phyloP scores from a whole-genome alignment of 108 stramenopile species.

The Fistulifera solaris region DNA sequence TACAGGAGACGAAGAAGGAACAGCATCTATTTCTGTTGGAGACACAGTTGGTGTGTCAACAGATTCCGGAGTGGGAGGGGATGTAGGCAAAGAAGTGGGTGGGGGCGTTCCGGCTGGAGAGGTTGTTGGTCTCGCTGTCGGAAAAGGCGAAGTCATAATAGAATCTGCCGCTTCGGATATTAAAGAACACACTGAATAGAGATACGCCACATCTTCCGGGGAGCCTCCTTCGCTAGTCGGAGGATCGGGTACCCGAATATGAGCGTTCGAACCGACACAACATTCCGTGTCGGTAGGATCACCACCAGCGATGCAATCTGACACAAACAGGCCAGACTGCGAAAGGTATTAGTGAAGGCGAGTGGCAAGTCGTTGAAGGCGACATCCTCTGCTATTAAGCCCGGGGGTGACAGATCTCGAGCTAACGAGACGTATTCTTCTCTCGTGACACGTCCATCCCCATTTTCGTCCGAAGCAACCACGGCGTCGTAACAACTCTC shows the following conservation, averaged over 20 bases:
- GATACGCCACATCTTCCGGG: constrained; percentile 13
- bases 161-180: constrained; percentile 19
- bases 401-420: neutral
- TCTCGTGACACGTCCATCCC: neutral
- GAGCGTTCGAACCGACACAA: constrained; percentile 26
- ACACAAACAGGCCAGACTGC: constrained; percentile 36
- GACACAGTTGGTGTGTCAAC: constrained; percentile 7
- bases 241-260: constrained; percentile 21
- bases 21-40: constrained; percentile 8
- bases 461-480: neutral
- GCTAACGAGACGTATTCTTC: constrained; percentile 2
- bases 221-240: constrained; percentile 17
- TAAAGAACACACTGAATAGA: constrained; percentile 29
- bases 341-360: constrained; percentile 20
- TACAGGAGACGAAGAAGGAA: constrained; percentile 10
- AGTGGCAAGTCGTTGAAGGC: constrained; percentile 18
- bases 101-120: neutral
- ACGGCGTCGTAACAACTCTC: neutral
- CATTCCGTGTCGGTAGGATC: constrained; percentile 14
- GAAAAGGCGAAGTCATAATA: constrained; percentile 3
- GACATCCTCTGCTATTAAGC: no score
- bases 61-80: no score
- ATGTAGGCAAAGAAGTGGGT: neutral
- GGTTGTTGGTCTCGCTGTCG: neutral
- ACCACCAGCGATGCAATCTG: constrained; percentile 4